Conservation (phyloP, 495 filamentous ascomycete genomes). For the Podospora pseudocomata region DNA sequence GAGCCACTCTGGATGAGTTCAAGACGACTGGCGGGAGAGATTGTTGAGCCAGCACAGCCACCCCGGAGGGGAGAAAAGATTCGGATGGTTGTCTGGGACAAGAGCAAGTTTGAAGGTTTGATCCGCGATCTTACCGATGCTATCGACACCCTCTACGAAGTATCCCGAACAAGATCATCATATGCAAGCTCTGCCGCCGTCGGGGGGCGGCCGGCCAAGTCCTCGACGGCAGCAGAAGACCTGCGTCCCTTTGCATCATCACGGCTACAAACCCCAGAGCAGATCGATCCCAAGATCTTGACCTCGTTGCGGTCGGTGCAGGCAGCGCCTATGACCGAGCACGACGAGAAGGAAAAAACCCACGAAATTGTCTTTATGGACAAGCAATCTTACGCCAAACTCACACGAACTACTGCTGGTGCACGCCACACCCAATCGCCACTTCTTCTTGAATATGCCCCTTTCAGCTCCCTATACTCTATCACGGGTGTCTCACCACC, state of each 20-base stretch:
- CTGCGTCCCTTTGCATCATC: conserved; percentile 50
- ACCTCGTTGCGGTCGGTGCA: conserved; percentile 42
- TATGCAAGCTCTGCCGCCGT: conserved; percentile 31
- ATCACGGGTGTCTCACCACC: conserved; percentile 60
- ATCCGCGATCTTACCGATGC: conserved; percentile 74
- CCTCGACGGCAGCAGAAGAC: conserved; percentile 39
- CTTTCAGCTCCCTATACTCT: conserved; percentile 61
- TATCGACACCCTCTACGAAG: conserved; percentile 85
- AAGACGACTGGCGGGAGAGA: conserved; percentile 42
- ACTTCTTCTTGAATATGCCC: conserved; percentile 64
- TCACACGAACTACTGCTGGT: conserved; percentile 30
- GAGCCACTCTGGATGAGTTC: conserved; percentile 67
- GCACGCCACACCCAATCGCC: conserved; percentile 41
- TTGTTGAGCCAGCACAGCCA: conserved; percentile 32
- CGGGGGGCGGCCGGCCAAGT: conserved; percentile 23
- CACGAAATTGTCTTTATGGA: conserved; percentile 55
- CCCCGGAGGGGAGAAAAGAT: conserved; percentile 42
- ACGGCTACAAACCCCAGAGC: conserved; percentile 52
- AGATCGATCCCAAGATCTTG: conserved; percentile 47
- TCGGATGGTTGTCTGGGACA: conserved; percentile 54
- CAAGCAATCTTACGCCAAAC: conserved; percentile 43
- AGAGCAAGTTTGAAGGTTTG: conserved; percentile 61
- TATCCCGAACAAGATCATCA: conserved; percentile 67
- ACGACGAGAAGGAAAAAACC: conserved; percentile 21
- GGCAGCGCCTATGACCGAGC: conserved; percentile 40